Percentiles rank a stretch among this genome's conserved stretches.
These are phyloP conservation scores for Delphinella strobiligena DNA, from an alignment of 2,329 filamentous ascomycete species.

Conservation along the genomic window DNA sequence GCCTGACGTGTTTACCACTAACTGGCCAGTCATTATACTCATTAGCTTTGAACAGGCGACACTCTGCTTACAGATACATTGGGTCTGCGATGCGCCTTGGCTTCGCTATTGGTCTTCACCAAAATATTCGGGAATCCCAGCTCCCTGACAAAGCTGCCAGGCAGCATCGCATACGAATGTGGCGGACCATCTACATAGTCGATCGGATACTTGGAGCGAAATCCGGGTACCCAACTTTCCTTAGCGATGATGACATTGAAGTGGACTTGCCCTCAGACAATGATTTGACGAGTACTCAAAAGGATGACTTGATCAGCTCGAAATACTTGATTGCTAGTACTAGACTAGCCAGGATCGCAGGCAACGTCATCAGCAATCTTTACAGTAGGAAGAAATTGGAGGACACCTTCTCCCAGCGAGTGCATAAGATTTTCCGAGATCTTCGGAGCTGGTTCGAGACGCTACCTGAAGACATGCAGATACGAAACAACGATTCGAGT, in stretches of 20 bases:
- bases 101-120: slow-evolving; percentile 34
- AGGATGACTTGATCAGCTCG: slow-evolving; percentile 23
- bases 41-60: slow-evolving; percentile 31
- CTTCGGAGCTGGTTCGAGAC: slow-evolving; percentile 26
- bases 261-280: slow-evolving; percentile 30
- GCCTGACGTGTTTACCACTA: slow-evolving; percentile 1
- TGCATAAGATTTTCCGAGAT: slow-evolving; percentile 23
- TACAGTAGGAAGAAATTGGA: slow-evolving; percentile 19
- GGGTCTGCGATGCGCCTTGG: slow-evolving; percentile 33
- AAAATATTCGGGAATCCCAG: slow-evolving; percentile 28
- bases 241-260: slow-evolving; percentile 24
- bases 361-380: slow-evolving; percentile 16
- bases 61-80: slow-evolving; percentile 32
- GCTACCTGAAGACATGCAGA: slow-evolving; percentile 21
- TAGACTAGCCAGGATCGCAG: slow-evolving; percentile 24
- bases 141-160: slow-evolving; percentile 23
- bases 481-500: slow-evolving; percentile 16
- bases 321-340: slow-evolving; percentile 28
- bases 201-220: slow-evolving; percentile 24
- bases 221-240: slow-evolving; percentile 21
- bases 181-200: slow-evolving; percentile 24
- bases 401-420: slow-evolving; percentile 22
- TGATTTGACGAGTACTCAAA: slow-evolving; percentile 14
- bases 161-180: slow-evolving; percentile 22
- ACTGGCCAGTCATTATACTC: slow-evolving; percentile 31